Conservation (phyloP, 768 basidiomycete species). For the Strobilomyces dryophilus region DNA sequence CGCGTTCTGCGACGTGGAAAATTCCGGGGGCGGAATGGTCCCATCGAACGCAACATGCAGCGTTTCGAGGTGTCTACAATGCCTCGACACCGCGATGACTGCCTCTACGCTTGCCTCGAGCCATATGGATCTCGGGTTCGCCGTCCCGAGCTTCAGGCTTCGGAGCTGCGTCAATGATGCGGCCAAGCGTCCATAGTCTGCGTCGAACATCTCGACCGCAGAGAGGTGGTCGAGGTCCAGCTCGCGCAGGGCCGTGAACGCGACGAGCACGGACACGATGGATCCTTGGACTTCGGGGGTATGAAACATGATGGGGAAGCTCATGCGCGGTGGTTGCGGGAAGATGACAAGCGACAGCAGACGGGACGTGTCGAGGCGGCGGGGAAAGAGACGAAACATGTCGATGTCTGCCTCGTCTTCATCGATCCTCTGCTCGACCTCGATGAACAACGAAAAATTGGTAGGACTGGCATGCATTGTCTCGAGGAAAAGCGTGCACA, state of each 20-base stretch:
- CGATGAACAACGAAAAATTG: conserved; percentile 5
- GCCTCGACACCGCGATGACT: conserved; percentile 10
- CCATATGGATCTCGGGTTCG: neutral
- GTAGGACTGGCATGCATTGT: conserved; percentile 11
- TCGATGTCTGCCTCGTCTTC: neutral
- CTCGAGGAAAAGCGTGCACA: conserved; percentile 10
- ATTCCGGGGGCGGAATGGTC: neutral
- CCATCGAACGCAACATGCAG: conserved; percentile 20
- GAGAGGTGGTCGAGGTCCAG: conserved; percentile 17
- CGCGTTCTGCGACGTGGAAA: neutral
- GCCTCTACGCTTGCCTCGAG: conserved; percentile 10
- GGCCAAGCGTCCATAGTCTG: conserved; percentile 11
- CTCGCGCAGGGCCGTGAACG: conserved; percentile 10
- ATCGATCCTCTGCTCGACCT: conserved; percentile 3
- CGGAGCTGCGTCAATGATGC: conserved; percentile 6
- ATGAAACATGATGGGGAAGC: neutral
- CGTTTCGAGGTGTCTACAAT: conserved; percentile 11
- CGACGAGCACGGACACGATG: conserved; percentile 6
- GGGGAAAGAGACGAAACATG: conserved; percentile 8
- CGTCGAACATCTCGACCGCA: conserved; percentile 7
- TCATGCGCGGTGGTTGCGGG: too few relatives aligned
- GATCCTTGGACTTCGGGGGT: conserved; percentile 1
- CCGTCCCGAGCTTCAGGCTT: conserved; percentile 14
- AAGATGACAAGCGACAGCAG: conserved; percentile 5
- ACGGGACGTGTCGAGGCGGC: conserved; percentile 9